Evolutionary conservation across 805 yeast genomes (phyloP), one percentile per base, ranked within the genome.

Genomic region (Candida pseudoglaebosa): DNA sequence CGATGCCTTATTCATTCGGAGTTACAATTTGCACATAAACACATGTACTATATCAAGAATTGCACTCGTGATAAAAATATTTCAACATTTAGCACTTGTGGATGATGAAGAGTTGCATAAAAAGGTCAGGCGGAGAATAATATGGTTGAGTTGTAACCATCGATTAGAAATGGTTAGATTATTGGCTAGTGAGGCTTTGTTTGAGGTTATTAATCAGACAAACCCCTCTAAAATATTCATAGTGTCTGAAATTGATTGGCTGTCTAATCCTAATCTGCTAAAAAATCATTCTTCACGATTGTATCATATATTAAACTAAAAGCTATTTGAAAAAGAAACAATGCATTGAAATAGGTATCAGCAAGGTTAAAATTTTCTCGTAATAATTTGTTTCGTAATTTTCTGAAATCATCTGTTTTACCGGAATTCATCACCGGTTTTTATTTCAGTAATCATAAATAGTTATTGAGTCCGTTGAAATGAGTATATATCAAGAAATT

Each of bases 11-110:
- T 75, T 64, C 32, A 63, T 75, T 1, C 59, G 78, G 21, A 56
- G 75, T 4, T 78, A 70, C 60, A 82, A 82, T 50, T 54, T 78
- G 24, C 82, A 80, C 38, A 58, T 82, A 24, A 72, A 71, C 41
- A 73, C 78, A 1, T 52, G 65, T 4, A 68, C 66, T 36, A 32
- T 62, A 5, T 40, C 56, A 0, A 54, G 79, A 30, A 43, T 78
- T 1, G 47, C 55, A 0, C 47, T 64, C 10, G 70, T 73, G 0
- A 50, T 79, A 4, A 57, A 63, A 36, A 44, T 78, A 0, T 71
- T 81, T 44, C 71, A 69, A 4, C 59, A 61, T 31, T 39, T 80
- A 22, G 49, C 59, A 3, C 32, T 46, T 0, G 15, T 45, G 36
- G 34, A 32, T 15, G 14, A 42, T n/a, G 13, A 3, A 31, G 41